These are phyloP conservation scores for Trichoderma atrobrunneum DNA, from an alignment of 2,329 filamentous ascomycete genomes.

Conservation along the genomic window DNA sequence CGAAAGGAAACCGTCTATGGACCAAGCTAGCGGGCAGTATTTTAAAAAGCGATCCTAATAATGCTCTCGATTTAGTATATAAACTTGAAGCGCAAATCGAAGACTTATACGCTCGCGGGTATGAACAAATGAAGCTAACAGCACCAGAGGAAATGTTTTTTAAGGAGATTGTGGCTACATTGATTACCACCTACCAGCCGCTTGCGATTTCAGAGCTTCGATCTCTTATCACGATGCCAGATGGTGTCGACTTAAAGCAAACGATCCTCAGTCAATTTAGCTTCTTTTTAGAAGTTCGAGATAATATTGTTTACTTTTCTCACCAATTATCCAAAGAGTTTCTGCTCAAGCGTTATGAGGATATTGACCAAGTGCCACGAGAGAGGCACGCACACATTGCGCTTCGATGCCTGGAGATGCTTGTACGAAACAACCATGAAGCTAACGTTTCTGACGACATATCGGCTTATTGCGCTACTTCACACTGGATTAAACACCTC, in stretches of 20 bases:
- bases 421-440: not conserved
- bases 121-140: not conserved
- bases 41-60: too few species aligned
- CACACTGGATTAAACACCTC: not conserved
- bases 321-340: not conserved
- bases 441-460: not conserved
- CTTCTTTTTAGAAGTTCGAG: not conserved
- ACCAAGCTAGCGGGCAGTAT: too few species aligned
- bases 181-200: not conserved
- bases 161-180: not conserved
- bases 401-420: not conserved
- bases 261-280: too few species aligned
- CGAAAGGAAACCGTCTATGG: too few species aligned
- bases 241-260: not conserved
- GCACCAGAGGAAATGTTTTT: not conserved
- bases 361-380: not conserved
- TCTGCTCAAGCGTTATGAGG: not conserved
- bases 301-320: not conserved
- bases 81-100: not conserved
- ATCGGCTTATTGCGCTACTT: not conserved
- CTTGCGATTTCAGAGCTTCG: not conserved
- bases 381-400: not conserved
- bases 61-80: too few species aligned
- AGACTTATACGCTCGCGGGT: not conserved
- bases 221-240: not conserved